Evolutionary conservation across 2,329 filamentous ascomycete species (phyloP).

Genomic region (Colletotrichum eleusines): DNA sequence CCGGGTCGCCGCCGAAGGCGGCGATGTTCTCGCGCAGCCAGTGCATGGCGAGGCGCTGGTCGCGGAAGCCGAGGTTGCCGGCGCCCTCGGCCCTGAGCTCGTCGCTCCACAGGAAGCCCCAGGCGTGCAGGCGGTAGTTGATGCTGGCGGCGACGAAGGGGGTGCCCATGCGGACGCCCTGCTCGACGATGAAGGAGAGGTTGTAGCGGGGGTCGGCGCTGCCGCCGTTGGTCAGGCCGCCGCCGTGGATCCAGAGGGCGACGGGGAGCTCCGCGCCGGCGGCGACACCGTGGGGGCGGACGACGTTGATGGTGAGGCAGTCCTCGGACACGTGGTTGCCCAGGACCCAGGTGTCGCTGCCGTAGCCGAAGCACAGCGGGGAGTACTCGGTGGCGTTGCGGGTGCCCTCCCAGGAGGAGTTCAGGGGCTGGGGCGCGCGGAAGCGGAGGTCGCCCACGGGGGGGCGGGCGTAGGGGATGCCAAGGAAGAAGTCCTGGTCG

Average conservation of each 20-base stretch:
- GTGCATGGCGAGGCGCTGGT: slow-evolving; percentile 61
- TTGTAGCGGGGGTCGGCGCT: slow-evolving; percentile 67
- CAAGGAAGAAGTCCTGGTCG: slow-evolving; percentile 64
- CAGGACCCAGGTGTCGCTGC: slow-evolving; percentile 49
- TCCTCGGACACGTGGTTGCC: slow-evolving; percentile 48
- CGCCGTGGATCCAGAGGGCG: slow-evolving; percentile 69
- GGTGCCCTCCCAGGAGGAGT: slow-evolving; percentile 56
- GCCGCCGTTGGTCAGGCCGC: slow-evolving; percentile 44
- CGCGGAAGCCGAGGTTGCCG: slow-evolving; percentile 63
- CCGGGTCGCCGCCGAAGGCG: slow-evolving; percentile 61
- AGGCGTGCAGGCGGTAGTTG: slow-evolving; percentile 64
- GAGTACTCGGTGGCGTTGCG: slow-evolving; percentile 60
- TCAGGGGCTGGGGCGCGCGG: slow-evolving; percentile 61
- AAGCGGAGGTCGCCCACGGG: slow-evolving; percentile 66
- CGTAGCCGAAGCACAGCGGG: slow-evolving; percentile 64
- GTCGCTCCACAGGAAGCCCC: slow-evolving; percentile 63
- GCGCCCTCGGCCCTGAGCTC: slow-evolving; percentile 57
- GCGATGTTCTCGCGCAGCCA: slow-evolving; percentile 66
- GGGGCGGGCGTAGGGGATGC: slow-evolving; percentile 68
- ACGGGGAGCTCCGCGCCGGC: slow-evolving; percentile 63
- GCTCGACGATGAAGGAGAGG: slow-evolving; percentile 67
- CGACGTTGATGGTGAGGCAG: slow-evolving; percentile 49
- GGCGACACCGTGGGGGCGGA: slow-evolving; percentile 46
- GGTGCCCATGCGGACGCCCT: slow-evolving; percentile 59
- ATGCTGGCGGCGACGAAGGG: slow-evolving; percentile 64